Percentiles rank a stretch among this genome's conserved stretches.
Evolutionary conservation across 176 grass and related monocot genomes (phyloP).

Genomic region (Aegilops sharonensis): DNA sequence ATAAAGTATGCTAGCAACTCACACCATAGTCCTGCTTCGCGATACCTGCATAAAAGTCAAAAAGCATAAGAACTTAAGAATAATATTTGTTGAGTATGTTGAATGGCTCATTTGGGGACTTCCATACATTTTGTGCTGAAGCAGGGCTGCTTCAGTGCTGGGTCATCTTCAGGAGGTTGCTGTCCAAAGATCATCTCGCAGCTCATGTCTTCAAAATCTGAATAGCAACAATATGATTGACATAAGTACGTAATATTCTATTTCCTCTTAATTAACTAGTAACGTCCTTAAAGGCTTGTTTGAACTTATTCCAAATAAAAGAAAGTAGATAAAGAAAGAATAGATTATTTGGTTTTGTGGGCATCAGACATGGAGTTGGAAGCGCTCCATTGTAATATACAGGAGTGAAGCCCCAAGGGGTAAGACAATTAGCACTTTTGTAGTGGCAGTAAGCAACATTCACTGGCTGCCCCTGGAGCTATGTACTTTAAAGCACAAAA

Average conservation of each 20-base stretch:
- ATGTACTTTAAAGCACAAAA: constrained; percentile 29
- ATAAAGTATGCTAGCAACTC: constrained; percentile 62
- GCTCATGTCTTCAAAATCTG: constrained; percentile 99
- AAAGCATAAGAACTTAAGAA: constrained; percentile 20
- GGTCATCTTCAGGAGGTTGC: constrained; percentile 81
- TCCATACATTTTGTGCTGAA: constrained; percentile 65
- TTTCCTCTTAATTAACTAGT: constrained; percentile 19
- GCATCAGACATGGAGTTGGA: constrained; percentile 3
- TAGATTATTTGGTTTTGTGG: constrained; percentile 12
- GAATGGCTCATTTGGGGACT: constrained; percentile 3
- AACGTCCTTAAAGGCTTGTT: neutral
- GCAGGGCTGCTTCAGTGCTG: constrained; percentile 90
- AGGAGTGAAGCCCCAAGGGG: neutral
- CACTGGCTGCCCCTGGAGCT: constrained; percentile 8
- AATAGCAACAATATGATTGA: constrained; percentile 28
- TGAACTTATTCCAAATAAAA: constrained; percentile 6
- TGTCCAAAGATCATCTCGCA: constrained; percentile 98
- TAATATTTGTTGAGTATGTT: neutral
- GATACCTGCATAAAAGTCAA: constrained; percentile 55
- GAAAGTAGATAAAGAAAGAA: constrained; percentile 11
- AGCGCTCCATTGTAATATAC: constrained; percentile 13
- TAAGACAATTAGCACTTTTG: neutral
- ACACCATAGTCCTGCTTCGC: constrained; percentile 65
- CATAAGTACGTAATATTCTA: constrained; percentile 33
- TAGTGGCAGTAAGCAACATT: constrained; percentile 28